Conservation (phyloP, 805 yeast species). For the Ogataea philodendri region DNA sequence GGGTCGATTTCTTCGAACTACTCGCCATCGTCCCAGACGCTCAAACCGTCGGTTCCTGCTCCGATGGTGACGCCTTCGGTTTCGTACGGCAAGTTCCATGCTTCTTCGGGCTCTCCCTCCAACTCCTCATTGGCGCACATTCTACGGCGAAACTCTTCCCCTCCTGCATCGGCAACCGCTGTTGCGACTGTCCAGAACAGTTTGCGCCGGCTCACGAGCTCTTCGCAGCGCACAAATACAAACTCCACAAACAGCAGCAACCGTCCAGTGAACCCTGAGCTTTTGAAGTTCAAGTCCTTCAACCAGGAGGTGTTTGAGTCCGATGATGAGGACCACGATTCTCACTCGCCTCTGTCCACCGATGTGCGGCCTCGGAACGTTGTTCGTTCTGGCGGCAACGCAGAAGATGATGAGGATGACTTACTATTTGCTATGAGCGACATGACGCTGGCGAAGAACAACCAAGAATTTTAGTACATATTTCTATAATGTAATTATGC, state of each 20-base stretch:
- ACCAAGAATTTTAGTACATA: slow-evolving; percentile 23
- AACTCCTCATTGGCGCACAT: slow-evolving; percentile 21
- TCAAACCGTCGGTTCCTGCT: slow-evolving; percentile 20
- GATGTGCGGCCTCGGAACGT: slow-evolving; percentile 4
- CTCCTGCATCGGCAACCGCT: slow-evolving; percentile 15
- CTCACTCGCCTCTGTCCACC: slow-evolving; percentile 9
- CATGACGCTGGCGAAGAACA: slow-evolving; percentile 44
- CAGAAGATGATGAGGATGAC: slow-evolving; percentile 63
- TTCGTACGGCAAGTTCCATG: slow-evolving; percentile 23
- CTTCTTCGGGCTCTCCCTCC: slow-evolving; percentile 21
- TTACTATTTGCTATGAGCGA: slow-evolving; percentile 72
- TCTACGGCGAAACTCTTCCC: slow-evolving; percentile 18
- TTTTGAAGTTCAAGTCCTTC: slow-evolving; percentile 32
- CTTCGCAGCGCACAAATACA: slow-evolving; percentile 20
- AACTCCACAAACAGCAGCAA: slow-evolving; percentile 16
- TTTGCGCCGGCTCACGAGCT: slow-evolving; percentile 14
- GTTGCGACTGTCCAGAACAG: slow-evolving; percentile 12
- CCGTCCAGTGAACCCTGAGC: slow-evolving; percentile 24
- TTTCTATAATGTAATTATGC: slow-evolving; percentile 6
- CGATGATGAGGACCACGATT: slow-evolving; percentile 33
- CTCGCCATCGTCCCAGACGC: slow-evolving; percentile 25
- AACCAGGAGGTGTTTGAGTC: slow-evolving; percentile 34
- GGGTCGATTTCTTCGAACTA: slow-evolving; percentile 26
- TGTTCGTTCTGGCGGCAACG: slow-evolving; percentile 12
- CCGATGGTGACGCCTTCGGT: slow-evolving; percentile 27